These are phyloP conservation scores for Litsea cubeba DNA, from an alignment of 164 flowering plant genomes.

Conservation along the genomic window DNA sequence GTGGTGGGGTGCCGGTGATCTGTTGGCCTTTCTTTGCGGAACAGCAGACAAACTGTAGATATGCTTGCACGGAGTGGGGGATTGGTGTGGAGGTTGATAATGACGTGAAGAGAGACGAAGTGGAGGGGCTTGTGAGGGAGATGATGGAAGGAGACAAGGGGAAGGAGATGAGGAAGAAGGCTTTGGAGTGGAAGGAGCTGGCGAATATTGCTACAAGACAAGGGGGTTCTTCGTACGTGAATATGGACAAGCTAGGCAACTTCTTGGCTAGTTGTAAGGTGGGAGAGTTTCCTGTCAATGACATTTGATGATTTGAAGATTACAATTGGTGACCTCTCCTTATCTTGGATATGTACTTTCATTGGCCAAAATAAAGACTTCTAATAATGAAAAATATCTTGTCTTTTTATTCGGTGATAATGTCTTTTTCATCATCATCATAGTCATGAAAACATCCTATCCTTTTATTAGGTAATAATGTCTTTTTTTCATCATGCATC, in stretches of 20 bases:
- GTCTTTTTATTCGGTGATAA: no score
- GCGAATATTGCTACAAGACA: conserved; percentile 14
- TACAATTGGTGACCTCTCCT: no score
- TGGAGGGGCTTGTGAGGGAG: conserved; percentile 23
- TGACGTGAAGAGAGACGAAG: conserved; percentile 20
- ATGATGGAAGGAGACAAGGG: conserved; percentile 31
- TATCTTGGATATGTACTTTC: no score
- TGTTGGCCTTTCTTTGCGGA: conserved; percentile 34
- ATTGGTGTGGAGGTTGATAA: conserved; percentile 22
- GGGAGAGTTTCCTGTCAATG: no score
- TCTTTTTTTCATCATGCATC: no score
- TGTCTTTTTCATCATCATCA: no score
- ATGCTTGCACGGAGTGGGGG: conserved; percentile 20
- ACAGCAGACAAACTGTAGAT: conserved; percentile 23
- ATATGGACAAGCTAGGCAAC: conserved; percentile 20
- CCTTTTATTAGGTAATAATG: no score
- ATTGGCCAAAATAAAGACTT: no score
- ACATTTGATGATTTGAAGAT: no score
- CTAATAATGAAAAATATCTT: no score
- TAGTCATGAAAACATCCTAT: no score
- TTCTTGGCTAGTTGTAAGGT: conserved; percentile 1
- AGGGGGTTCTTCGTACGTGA: conserved; percentile 17
- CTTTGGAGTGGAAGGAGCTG: conserved; percentile 15
- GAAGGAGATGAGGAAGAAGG: conserved; percentile 21
- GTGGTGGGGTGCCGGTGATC: conserved; percentile 26